phyloP scores from a whole-genome alignment of 352 stramenopile species.

The Pythium angustatum region DNA sequence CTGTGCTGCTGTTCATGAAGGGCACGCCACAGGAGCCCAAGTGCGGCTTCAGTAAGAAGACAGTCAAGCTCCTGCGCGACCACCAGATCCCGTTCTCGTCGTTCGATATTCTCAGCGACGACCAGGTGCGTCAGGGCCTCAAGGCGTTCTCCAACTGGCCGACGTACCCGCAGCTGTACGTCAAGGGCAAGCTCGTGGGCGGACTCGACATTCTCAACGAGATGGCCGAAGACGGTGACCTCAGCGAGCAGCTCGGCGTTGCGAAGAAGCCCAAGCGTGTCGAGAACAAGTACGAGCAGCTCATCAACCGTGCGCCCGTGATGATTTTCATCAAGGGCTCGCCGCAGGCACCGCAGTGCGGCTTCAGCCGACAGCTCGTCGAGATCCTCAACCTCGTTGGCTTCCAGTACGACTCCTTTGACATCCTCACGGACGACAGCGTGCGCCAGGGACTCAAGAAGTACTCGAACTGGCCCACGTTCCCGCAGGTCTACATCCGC shows the following conservation, averaged over 20 bases:
- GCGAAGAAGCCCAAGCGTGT: conserved; percentile 78
- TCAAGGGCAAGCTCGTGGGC: conserved; percentile 92
- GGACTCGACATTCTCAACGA: conserved; percentile 96
- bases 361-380: conserved; percentile 95
- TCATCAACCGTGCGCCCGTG: conserved; percentile 90
- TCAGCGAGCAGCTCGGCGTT: conserved; percentile 90
- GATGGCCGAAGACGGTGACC: conserved; percentile 88
- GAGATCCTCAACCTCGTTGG: conserved; percentile 90
- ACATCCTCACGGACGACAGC: conserved; percentile 97
- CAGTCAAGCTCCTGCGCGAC: conserved; percentile 88
- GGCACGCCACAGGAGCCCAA: conserved; percentile 87
- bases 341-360: conserved; percentile 92
- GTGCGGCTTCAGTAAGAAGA: conserved; percentile 95
- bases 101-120: conserved; percentile 95
- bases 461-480: conserved; percentile 98
- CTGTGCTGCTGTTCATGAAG: conserved; percentile 97
- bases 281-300: conserved; percentile 85
- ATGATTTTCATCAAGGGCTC: conserved; percentile 99
- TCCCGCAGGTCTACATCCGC: conserved; percentile 97
- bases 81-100: conserved; percentile 92
- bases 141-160: conserved; percentile 97
- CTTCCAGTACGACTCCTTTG: conserved; percentile 95
- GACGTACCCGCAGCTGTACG: conserved; percentile 97
- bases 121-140: conserved; percentile 94
- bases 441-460: conserved; percentile 97